phyloP scores from a whole-genome alignment of 2,329 filamentous ascomycete species.

The Arthroderma uncinatum region DNA sequence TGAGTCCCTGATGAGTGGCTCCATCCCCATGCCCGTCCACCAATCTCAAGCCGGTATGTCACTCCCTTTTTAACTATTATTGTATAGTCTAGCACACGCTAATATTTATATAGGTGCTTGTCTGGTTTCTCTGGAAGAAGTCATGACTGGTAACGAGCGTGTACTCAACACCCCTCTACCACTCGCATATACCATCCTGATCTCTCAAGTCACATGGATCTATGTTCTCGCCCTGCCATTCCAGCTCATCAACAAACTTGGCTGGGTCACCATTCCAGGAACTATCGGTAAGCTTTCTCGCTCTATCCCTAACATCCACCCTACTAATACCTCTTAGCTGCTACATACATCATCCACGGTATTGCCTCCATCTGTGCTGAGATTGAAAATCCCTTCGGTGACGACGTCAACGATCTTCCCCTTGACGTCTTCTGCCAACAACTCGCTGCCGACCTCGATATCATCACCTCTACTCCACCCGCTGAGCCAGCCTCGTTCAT shows the following conservation, averaged over 20 bases:
- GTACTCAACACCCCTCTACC: conserved; percentile 74
- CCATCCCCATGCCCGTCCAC: conserved; percentile 16
- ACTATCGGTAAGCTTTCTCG: conserved; percentile 41
- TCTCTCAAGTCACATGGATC: conserved; percentile 76
- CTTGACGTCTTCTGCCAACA: conserved; percentile 67
- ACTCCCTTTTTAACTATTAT: neutral
- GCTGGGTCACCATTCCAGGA: conserved; percentile 68
- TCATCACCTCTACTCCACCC: conserved; percentile 51
- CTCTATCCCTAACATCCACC: neutral
- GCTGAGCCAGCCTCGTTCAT: conserved; percentile 45
- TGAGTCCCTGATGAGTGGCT: conserved; percentile 40
- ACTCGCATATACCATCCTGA: conserved; percentile 71
- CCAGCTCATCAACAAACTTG: conserved; percentile 55
- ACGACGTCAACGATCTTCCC: conserved; percentile 71
- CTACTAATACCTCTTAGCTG: conserved; percentile 25
- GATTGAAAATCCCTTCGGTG: conserved; percentile 75
- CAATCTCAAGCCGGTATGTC: conserved; percentile 20
- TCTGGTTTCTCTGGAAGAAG: conserved; percentile 57
- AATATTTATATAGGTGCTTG: conserved; percentile 39
- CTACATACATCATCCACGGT: conserved; percentile 73
- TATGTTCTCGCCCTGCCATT: conserved; percentile 74
- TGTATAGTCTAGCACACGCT: neutral
- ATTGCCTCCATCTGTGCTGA: conserved; percentile 65
- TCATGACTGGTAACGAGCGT: conserved; percentile 60
- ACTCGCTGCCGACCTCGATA: conserved; percentile 61